phyloP scores from a whole-genome alignment of 2,329 filamentous ascomycete species.

The Penicillium concentricum region DNA sequence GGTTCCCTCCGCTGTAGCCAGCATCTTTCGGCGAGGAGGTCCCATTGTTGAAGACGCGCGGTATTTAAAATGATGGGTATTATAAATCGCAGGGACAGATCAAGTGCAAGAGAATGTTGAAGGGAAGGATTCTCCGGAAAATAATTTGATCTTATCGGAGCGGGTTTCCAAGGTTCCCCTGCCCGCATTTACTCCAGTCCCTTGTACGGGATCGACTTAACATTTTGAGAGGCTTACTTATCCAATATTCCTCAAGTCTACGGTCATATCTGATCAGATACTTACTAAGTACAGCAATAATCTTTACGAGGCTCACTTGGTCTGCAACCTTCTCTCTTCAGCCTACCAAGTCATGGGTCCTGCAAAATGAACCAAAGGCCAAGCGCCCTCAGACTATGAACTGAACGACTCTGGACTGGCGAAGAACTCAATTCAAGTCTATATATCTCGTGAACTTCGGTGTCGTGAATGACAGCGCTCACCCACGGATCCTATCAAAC shows the following conservation, averaged over 20 bases:
- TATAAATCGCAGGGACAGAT: too few species aligned
- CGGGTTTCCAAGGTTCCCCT: slow-evolving; percentile 11
- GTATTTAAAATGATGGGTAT: not conserved
- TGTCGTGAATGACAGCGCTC: too few species aligned
- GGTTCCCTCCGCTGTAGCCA: slow-evolving; percentile 74
- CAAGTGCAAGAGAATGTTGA: not conserved
- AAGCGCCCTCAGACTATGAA: slow-evolving; percentile 24
- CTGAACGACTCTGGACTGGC: slow-evolving; percentile 19
- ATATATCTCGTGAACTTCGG: not conserved
- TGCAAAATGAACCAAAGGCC: not conserved
- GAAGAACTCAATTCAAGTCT: not conserved
- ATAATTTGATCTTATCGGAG: slow-evolving; percentile 22
- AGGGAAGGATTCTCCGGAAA: not conserved
- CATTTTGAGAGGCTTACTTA: too few species aligned
- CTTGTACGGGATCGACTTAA: too few species aligned
- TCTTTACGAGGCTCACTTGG: too few species aligned
- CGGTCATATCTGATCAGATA: too few species aligned
- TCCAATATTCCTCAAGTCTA: too few species aligned
- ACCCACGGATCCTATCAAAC: not conserved
- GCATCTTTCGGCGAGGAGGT: slow-evolving; percentile 72
- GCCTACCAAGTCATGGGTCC: not conserved
- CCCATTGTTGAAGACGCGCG: slow-evolving; percentile 53
- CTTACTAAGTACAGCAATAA: too few species aligned
- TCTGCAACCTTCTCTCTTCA: not conserved
- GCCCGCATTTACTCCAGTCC: not conserved